Conservation (phyloP, 2,329 filamentous ascomycete genomes). For the Penicillium brasilianum region DNA sequence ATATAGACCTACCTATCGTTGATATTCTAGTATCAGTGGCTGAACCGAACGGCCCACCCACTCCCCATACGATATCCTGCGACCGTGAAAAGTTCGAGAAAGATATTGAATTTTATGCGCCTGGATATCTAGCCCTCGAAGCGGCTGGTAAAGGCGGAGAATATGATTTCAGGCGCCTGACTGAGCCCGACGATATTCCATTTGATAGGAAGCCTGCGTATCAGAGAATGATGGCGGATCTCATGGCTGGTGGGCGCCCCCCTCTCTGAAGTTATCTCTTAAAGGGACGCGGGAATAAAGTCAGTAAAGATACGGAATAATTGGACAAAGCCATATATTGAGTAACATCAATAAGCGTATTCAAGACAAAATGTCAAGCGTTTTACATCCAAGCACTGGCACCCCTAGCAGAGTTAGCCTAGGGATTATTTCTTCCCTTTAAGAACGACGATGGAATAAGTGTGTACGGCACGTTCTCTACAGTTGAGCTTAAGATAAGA, state of each 20-base stretch:
- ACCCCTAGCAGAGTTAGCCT: no score
- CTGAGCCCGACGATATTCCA: neutral
- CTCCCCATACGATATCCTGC: neutral
- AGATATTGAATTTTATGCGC: neutral
- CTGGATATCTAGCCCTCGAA: constrained; percentile 1
- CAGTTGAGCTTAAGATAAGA: no score
- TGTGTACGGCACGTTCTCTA: no score
- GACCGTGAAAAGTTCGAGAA: neutral
- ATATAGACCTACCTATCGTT: neutral
- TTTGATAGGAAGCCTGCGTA: neutral
- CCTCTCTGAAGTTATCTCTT: neutral
- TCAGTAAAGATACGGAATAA: no score
- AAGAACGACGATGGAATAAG: no score
- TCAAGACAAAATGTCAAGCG: no score
- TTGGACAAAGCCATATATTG: no score
- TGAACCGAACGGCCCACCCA: neutral
- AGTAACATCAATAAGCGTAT: no score
- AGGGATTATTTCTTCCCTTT: no score
- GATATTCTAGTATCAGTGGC: constrained; percentile 1
- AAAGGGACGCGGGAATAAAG: no score
- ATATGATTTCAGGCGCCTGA: neutral
- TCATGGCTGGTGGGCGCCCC: constrained; percentile 1
- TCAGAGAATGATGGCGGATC: constrained; percentile 4
- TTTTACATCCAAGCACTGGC: no score
- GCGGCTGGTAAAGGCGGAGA: neutral